Evolutionary conservation across 2,329 filamentous ascomycete species (phyloP).

Genomic region (Harringtonia aguacate): DNA sequence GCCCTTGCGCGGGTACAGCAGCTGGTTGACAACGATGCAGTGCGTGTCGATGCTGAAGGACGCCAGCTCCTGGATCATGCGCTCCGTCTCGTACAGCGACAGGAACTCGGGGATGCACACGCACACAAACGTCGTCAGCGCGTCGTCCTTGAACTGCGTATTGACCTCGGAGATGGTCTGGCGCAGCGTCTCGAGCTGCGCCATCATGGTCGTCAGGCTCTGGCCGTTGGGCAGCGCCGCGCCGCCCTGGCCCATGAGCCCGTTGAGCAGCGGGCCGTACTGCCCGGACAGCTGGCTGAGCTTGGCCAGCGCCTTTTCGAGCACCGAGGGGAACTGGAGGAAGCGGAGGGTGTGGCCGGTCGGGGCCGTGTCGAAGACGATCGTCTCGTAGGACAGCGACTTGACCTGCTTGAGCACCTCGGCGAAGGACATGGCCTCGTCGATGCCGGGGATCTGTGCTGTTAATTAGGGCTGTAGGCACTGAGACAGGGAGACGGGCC

Average conservation of each 20-base stretch:
- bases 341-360: conserved; percentile 98
- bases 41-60: conserved; percentile 94
- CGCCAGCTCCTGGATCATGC: conserved; percentile 97
- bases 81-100: conserved; percentile 94
- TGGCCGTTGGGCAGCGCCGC: conserved; percentile 72
- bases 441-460: conserved; percentile 96
- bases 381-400: conserved; percentile 95
- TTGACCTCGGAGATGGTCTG: conserved; percentile 95
- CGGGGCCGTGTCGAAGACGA: conserved; percentile 97
- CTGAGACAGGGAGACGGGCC: conserved; percentile 21
- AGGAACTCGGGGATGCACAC: conserved; percentile 98
- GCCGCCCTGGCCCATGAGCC: conserved; percentile 59
- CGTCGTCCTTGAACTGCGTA: conserved; percentile 93
- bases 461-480: too few relatives aligned
- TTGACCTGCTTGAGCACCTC: conserved; percentile 99
- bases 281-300: conserved; percentile 87
- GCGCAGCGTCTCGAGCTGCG: conserved; percentile 88
- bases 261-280: conserved; percentile 92
- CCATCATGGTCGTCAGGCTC: conserved; percentile 81
- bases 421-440: conserved; percentile 99
- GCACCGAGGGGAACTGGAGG: conserved; percentile 93
- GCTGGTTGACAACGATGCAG: conserved; percentile 94
- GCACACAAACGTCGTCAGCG: conserved; percentile 93
- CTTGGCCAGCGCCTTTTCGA: conserved; percentile 98
- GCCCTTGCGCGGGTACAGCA: conserved; percentile 79